A percentile compares a stretch with the other conserved stretches of the same genome.
These are phyloP conservation scores for Calycina herbarum DNA, from an alignment of 2,329 filamentous ascomycete species.

Conservation along the genomic window DNA sequence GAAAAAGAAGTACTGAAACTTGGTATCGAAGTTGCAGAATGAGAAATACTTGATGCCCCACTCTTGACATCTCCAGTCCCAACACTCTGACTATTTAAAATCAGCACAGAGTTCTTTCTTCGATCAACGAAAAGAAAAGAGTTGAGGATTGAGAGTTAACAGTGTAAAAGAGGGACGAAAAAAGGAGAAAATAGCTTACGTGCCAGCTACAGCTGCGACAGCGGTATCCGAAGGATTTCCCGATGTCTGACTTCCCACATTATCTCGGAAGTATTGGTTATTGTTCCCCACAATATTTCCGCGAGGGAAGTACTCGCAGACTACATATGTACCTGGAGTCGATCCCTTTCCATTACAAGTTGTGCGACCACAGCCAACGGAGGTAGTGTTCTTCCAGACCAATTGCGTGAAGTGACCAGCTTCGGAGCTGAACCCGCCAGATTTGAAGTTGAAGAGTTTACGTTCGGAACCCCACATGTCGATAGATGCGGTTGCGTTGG, in stretches of 20 bases:
- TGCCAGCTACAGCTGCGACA: conserved; percentile 1
- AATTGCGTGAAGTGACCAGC: conserved; percentile 75
- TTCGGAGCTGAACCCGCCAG: conserved; percentile 55
- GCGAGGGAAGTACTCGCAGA: conserved; percentile 68
- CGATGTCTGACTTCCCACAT: conserved; percentile 27
- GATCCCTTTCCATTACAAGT: conserved; percentile 45
- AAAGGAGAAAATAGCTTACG: not conserved
- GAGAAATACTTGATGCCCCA: conserved; percentile 1
- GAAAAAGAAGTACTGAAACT: conserved; percentile 3
- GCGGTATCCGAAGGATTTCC: conserved; percentile 32
- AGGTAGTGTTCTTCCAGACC: conserved; percentile 65
- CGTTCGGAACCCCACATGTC: conserved; percentile 66
- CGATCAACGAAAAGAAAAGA: not conserved
- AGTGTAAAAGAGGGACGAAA: not conserved
- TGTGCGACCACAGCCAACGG: conserved; percentile 54
- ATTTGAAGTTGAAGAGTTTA: conserved; percentile 56
- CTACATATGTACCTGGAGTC: conserved; percentile 60
- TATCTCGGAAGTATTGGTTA: conserved; percentile 45
- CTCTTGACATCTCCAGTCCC: not conserved
- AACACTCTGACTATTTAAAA: conserved; percentile 5
- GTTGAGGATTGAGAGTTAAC: not conserved
- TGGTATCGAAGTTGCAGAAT: not conserved
- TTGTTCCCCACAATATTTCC: conserved; percentile 62
- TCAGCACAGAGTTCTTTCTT: not conserved
- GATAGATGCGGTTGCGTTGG: conserved; percentile 58